These are phyloP conservation scores for Coniferiporia sulphurascens DNA, from an alignment of 1,284 basidiomycete genomes.

Conservation along the genomic window DNA sequence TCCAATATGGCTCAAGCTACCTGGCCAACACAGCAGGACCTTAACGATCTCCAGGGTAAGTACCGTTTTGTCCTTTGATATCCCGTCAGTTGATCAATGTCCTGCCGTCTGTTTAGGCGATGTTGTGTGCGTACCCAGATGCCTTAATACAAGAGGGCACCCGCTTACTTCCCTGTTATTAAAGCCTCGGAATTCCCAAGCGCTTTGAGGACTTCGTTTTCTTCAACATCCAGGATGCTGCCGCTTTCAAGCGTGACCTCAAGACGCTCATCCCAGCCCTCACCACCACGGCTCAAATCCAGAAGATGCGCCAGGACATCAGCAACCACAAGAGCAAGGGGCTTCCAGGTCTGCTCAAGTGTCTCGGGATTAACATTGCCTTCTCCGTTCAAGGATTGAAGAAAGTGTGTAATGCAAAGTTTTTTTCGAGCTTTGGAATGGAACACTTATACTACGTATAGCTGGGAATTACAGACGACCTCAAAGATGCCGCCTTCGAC, in stretches of 20 bases:
- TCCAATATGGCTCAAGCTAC: slow-evolving; percentile 8
- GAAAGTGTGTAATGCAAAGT: slow-evolving; percentile 2
- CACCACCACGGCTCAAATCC: slow-evolving; percentile 27
- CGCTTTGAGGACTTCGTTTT: slow-evolving; percentile 30
- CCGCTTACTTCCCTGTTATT: neutral
- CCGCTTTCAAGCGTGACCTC: slow-evolving; percentile 28
- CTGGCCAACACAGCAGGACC: slow-evolving; percentile 17
- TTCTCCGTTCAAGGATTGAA: slow-evolving; percentile 21
- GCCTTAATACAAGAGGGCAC: neutral
- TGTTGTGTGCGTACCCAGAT: slow-evolving; percentile 8
- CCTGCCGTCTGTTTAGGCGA: slow-evolving; percentile 4
- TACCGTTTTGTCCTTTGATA: neutral
- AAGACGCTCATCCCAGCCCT: slow-evolving; percentile 31
- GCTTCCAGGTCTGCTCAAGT: slow-evolving; percentile 27
- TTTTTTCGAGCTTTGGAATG: neutral
- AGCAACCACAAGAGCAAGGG: slow-evolving; percentile 34
- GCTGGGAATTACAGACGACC: slow-evolving; percentile 32
- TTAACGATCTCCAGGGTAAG: slow-evolving; percentile 18
- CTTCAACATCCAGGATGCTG: slow-evolving; percentile 28
- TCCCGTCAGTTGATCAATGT: neutral
- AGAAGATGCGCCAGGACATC: slow-evolving; percentile 26
- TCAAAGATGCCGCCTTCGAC: slow-evolving; percentile 30
- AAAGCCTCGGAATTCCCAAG: slow-evolving; percentile 23
- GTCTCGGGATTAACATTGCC: slow-evolving; percentile 20
- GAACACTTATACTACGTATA: neutral